phyloP scores from a whole-genome alignment of 306 rosid genomes.

The Biancaea sappan region DNA sequence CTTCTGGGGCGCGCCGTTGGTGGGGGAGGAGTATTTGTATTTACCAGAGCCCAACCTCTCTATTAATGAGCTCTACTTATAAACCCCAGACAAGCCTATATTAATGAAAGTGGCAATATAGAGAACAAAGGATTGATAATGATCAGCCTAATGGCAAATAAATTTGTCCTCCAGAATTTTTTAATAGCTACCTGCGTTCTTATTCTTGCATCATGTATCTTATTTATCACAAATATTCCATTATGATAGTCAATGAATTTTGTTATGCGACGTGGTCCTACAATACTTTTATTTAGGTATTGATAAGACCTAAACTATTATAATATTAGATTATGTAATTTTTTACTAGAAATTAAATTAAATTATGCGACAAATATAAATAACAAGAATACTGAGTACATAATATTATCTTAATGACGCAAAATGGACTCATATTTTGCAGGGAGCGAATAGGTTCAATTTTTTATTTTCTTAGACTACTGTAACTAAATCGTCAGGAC shows the following conservation, averaged over 20 bases:
- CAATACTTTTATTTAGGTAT: too few relatives aligned
- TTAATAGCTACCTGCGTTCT: neutral
- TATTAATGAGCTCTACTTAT: slow-evolving; percentile 28
- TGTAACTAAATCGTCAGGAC: neutral
- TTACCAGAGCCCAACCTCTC: slow-evolving; percentile 79
- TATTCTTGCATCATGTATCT: neutral
- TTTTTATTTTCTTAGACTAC: neutral
- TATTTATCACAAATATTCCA: neutral
- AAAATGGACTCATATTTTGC: too few relatives aligned
- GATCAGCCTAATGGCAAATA: neutral
- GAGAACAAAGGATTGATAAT: neutral
- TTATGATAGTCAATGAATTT: neutral
- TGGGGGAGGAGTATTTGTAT: slow-evolving; percentile 91
- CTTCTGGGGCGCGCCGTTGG: slow-evolving; percentile 97
- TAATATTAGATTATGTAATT: too few relatives aligned
- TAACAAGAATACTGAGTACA: too few relatives aligned
- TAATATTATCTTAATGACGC: too few relatives aligned
- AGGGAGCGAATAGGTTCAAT: neutral
- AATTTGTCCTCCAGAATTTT: neutral
- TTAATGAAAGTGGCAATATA: slow-evolving; percentile 9
- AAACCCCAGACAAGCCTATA: neutral
- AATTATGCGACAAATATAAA: too few relatives aligned
- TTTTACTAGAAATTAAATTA: too few relatives aligned
- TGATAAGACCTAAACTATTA: too few relatives aligned
- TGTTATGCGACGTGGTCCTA: neutral